These are phyloP conservation scores for Penicillium maclennaniae DNA, from an alignment of 495 filamentous ascomycete species.

Conservation along the genomic window DNA sequence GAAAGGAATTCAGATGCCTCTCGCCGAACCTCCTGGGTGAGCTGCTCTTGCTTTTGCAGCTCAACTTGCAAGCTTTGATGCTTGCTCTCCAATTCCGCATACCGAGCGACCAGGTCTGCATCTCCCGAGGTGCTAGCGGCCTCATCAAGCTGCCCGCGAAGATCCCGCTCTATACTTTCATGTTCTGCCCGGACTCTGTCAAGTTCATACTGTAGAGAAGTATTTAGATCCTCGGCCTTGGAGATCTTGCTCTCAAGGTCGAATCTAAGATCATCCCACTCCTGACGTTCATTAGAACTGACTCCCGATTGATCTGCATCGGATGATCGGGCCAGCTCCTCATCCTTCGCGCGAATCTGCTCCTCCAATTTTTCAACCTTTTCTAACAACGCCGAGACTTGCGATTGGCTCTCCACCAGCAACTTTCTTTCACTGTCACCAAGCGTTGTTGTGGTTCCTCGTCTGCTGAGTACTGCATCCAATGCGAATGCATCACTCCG, in stretches of 20 bases:
- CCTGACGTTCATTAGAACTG: slow-evolving; percentile 49
- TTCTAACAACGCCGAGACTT: slow-evolving; percentile 68
- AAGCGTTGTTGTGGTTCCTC: slow-evolving; percentile 48
- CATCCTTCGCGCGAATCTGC: slow-evolving; percentile 53
- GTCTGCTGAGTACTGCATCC: slow-evolving; percentile 54
- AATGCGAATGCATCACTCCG: slow-evolving; percentile 62
- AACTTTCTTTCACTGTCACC: slow-evolving; percentile 66
- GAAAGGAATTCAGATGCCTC: slow-evolving; percentile 80
- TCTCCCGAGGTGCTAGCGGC: slow-evolving; percentile 37
- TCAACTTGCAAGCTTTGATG: slow-evolving; percentile 69
- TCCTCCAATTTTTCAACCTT: slow-evolving; percentile 71
- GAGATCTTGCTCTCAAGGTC: slow-evolving; percentile 74
- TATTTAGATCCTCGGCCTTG: slow-evolving; percentile 73
- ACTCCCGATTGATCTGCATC: slow-evolving; percentile 26
- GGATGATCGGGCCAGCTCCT: slow-evolving; percentile 46
- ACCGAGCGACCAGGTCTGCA: slow-evolving; percentile 48
- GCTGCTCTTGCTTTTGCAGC: slow-evolving; percentile 67
- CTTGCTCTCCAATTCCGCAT: slow-evolving; percentile 63
- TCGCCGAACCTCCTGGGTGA: slow-evolving; percentile 84
- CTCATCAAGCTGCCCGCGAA: slow-evolving; percentile 62
- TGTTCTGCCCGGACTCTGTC: slow-evolving; percentile 68
- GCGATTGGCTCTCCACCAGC: slow-evolving; percentile 70
- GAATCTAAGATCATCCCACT: slow-evolving; percentile 71
- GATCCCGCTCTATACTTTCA: slow-evolving; percentile 55
- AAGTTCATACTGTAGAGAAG: slow-evolving; percentile 71